Percentiles rank a stretch among this genome's conserved stretches.
phyloP scores from a whole-genome alignment of 2,329 filamentous ascomycete genomes.

The Pseudovirgaria hyperparasitica region DNA sequence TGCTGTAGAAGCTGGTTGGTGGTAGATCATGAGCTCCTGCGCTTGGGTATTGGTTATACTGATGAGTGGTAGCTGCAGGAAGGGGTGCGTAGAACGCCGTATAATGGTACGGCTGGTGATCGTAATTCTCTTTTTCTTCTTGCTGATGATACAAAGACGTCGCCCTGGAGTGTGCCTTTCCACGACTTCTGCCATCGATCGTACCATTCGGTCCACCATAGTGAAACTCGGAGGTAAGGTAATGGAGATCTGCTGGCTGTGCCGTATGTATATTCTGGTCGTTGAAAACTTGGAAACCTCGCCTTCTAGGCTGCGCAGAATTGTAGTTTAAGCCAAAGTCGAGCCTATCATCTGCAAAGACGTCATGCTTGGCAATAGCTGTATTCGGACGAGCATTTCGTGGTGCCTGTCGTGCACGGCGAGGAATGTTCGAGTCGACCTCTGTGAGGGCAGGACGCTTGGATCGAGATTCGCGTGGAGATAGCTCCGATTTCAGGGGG shows the following conservation, averaged over 20 bases:
- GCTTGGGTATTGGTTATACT: too few relatives aligned
- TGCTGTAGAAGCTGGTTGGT: too few relatives aligned
- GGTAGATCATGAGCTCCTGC: too few relatives aligned
- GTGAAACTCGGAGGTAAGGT: constrained; percentile 20
- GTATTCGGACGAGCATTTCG: constrained; percentile 7
- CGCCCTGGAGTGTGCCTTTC: constrained; percentile 16
- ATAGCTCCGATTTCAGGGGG: constrained; percentile 19
- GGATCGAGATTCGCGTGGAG: constrained; percentile 14
- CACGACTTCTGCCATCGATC: constrained; percentile 16
- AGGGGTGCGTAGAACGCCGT: constrained; percentile 12
- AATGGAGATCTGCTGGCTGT: constrained; percentile 19
- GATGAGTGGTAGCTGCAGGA: too few relatives aligned
- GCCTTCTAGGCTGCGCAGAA: constrained; percentile 20
- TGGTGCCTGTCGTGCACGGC: constrained; percentile 19
- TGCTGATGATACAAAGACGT: constrained; percentile 13
- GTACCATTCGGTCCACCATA: constrained; percentile 13
- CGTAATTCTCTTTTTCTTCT: too few relatives aligned
- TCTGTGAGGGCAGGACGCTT: constrained; percentile 17
- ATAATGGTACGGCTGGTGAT: constrained; percentile 14
- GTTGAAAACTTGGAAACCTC: constrained; percentile 28
- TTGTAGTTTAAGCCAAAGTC: constrained; percentile 20
- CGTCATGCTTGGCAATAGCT: constrained; percentile 9
- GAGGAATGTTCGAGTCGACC: constrained; percentile 18
- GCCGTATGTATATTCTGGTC: constrained; percentile 23
- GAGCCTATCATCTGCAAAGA: constrained; percentile 17